Evolutionary conservation across 1,139 yeast species (phyloP), one percentile per base, ranked within the genome.

Genomic region (Yamadazyma songkhlaensis): DNA sequence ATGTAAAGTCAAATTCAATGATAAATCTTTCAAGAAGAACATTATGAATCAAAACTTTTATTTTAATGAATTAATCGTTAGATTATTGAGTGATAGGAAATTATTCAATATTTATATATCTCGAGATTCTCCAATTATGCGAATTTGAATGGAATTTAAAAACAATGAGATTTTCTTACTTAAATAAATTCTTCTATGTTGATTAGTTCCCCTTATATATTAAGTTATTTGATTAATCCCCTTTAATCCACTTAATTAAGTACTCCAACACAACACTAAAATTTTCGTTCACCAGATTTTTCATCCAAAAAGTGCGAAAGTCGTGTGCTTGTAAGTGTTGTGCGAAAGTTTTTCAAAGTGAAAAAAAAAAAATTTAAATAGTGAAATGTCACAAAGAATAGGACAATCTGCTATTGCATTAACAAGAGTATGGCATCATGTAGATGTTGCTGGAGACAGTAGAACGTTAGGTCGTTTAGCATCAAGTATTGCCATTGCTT

Each of bases 381-480:
- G 26, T 6, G 27, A 10, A 15, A 14, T 77, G 83, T 77, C 82
- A 25, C 79, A 74, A 49, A 73, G 79, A 55, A 63, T 77, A 34
- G 82, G 82, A 40, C 70, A 62, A 62, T 75, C 89, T 6, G 85
- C 81, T 8, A 70, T 83, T 23, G 88, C 95, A 5, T 80, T 86
- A 50, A 84, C 96, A 32, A 75, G 96, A 49, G 75, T 84, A 32
- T 92, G 99, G 99, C 97, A 90, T 57, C 96, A 90, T 57, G 86
- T 94, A 26, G 97, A 92, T 57, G 78, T 88, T 35, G 88, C 96
- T 12, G 75, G 79, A 34, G 98, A 92, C 41, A 64, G 72, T 30
- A 77, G 98, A 54, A 82, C 97, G 0, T 66, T 94, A 36, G 99
- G 99, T 59, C 83, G 98, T 54, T 64, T 94, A 42, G 98, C 99